Base-by-base conservation (phyloP, 345 rosid genomes). In the Eutrema japonicum region DNA sequence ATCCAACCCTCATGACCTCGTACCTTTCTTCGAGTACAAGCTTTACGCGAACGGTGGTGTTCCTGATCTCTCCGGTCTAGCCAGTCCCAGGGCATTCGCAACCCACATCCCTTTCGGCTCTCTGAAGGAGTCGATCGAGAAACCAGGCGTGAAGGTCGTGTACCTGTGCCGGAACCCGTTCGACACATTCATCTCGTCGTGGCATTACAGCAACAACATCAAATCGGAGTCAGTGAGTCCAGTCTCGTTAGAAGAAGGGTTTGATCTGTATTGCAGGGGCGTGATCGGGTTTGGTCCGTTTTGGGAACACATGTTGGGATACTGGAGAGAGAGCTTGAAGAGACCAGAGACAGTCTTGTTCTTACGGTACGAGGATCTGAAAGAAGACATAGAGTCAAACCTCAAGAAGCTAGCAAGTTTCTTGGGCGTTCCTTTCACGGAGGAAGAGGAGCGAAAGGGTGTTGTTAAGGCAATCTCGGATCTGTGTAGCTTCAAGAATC, bases 1-100 rank as follows among this genome's bases (percentile, higher is more conserved):
- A 12, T 78, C 80, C 8, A 86, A 83, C 76, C 85, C 91, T 45
- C 91, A 84, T 42, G 87, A 81, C 38, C 83, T 86, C 10, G 87
- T 86, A 30, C 88, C 91, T 74, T 87, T 84, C 78, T 59, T 85
- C 35, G 87, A 87, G 33, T 79, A 79, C 82, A 73, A 83, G 77
- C 76, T 84, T 41, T 83, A 81, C 48, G 79, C 78, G 12, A 75
- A 81, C 74, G 79, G 72, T 33, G 68, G 53, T 5, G 52, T 75
- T 64, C 88, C 83, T 18, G 75, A 84, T 6, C 81, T 86, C 64
- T 71, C 83, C 2, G 36, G 52, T 36, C 5, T 84, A 5, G 55
- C 79, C 0, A 48, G 65, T 0, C 88, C 88, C 0, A 76, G 87
- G 59, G 53, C 81, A 2, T 87, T 87, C n/a, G 84, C 81, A 7